Evolutionary conservation across 192 early-diverging fungal genomes (phyloP), one percentile per base, ranked within the genome.

Genomic region (Umbelopsis isabellina): DNA sequence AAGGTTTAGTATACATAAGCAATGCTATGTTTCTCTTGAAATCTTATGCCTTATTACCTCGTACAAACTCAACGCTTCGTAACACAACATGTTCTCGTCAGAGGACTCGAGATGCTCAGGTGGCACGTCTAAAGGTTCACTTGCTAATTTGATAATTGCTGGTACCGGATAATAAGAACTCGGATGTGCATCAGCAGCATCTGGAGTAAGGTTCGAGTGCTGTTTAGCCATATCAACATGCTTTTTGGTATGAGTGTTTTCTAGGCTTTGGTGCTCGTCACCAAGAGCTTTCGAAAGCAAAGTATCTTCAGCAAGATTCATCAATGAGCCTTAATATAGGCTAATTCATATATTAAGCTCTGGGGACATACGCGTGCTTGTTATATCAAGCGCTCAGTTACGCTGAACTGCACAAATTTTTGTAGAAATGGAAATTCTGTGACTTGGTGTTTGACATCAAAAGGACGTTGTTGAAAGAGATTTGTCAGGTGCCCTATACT

Each of bases 141-240:
- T 61, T 35, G 27, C 55, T 35, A 61, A 25, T 13, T 33, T 27
- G 55, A 61, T 61, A 25, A 33, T 30, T 0, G 55, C 27, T 16
- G 55, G 55, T 2, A 61, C 55, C 4, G 55, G 55, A 35, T 61
- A 61, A 35, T 61, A 61, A 13, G 55, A 61, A 25, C 55, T 61
- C 3, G 55, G 55, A 61, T 61, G 55, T 61, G 9, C 55, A 2
- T 11, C 9, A 0, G 6, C 5, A 9, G 37, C 37, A 41, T 41
- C 37, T 41, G 37, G 37, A 41, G 37, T 6, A 41, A 5, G 6
- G 6, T 41, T 35, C 30, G 55, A 61, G 55, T 35, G 27, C 9
- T 8, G 30, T 61, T 41, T 30, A 16, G 12, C 7, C 8, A 16
- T 8, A 35, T n/a, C 18, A 5, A 18, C 30, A 4, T 16, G 2